These are phyloP conservation scores for Gymnopilus junonius DNA, from an alignment of 768 basidiomycete genomes.

Conservation along the genomic window DNA sequence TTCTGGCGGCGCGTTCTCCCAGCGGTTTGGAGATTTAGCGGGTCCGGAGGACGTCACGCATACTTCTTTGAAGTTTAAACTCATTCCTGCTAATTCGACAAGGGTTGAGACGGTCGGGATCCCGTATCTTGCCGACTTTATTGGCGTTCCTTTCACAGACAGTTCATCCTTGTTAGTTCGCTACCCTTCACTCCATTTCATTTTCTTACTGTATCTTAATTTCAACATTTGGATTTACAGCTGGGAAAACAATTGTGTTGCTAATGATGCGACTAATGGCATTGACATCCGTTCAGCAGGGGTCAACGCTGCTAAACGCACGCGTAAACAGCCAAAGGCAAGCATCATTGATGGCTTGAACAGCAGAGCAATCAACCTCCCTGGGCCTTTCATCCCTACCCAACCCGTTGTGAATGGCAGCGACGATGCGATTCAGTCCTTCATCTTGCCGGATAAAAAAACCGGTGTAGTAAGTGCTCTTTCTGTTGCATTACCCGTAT, in stretches of 20 bases:
- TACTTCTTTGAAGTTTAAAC: constrained; percentile 48
- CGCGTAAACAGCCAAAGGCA: constrained; percentile 35
- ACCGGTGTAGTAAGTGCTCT: constrained; percentile 58
- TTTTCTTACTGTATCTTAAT: constrained; percentile 5
- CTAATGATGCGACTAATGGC: constrained; percentile 33
- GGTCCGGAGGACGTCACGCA: constrained; percentile 54
- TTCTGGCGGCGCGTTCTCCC: constrained; percentile 50
- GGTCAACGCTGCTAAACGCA: constrained; percentile 8
- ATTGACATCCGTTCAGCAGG: constrained; percentile 17
- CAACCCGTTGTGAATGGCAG: constrained; percentile 49
- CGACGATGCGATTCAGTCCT: constrained; percentile 57
- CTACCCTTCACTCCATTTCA: not conserved
- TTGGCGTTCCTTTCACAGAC: constrained; percentile 56
- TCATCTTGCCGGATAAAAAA: constrained; percentile 54
- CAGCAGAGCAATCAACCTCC: constrained; percentile 47
- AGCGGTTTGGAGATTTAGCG: constrained; percentile 60
- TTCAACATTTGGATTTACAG: constrained; percentile 30
- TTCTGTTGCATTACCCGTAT: not conserved
- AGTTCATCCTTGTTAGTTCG: constrained; percentile 50
- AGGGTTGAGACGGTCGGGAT: constrained; percentile 51
- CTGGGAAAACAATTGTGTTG: constrained; percentile 65
- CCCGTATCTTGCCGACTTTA: constrained; percentile 54
- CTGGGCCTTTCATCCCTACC: constrained; percentile 50
- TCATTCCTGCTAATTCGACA: constrained; percentile 51
- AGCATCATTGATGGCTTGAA: constrained; percentile 48